Evolutionary conservation across 2,329 filamentous ascomycete genomes (phyloP).

Genomic region (Colletotrichum costaricense): DNA sequence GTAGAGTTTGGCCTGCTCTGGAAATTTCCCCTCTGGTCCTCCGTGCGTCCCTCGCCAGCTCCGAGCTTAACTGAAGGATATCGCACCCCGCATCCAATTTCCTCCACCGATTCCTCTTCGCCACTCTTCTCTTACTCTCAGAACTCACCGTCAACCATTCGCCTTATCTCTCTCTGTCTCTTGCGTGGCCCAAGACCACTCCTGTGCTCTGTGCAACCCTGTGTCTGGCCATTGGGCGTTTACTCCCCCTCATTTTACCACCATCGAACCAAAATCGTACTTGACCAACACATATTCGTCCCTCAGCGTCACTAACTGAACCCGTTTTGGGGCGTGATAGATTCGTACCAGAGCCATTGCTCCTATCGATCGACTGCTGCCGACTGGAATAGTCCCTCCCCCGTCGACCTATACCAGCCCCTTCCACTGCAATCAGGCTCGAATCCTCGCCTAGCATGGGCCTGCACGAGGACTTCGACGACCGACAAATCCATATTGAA

Average conservation of each 20-base stretch:
- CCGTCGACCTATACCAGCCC: slow-evolving; percentile 35
- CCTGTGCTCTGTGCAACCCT: slow-evolving; percentile 1
- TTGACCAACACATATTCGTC: not conserved
- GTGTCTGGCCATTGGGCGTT: not conserved
- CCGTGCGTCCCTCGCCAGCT: slow-evolving; percentile 26
- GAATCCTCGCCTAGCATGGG: slow-evolving; percentile 75
- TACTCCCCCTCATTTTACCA: not conserved
- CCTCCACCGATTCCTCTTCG: slow-evolving; percentile 28
- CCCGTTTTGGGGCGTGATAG: slow-evolving; percentile 2
- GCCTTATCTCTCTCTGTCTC: not conserved
- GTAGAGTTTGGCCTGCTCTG: slow-evolving; percentile 15
- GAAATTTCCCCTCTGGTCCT: not conserved
- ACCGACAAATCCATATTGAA: slow-evolving; percentile 72
- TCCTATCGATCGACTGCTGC: slow-evolving; percentile 38
- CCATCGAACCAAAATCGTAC: not conserved
- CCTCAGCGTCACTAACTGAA: slow-evolving; percentile 12
- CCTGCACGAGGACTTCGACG: slow-evolving; percentile 74
- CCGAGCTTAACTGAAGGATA: slow-evolving; percentile 24
- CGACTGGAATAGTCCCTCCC: slow-evolving; percentile 37
- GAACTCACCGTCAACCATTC: slow-evolving; percentile 38
- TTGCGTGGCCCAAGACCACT: not conserved
- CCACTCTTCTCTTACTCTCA: slow-evolving; percentile 41
- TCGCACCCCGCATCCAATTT: slow-evolving; percentile 26
- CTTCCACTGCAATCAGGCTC: slow-evolving; percentile 22
- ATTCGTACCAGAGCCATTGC: slow-evolving; percentile 38